Evolutionary conservation across 2,329 filamentous ascomycete species (phyloP).

Genomic region (Epichloe glyceriae): DNA sequence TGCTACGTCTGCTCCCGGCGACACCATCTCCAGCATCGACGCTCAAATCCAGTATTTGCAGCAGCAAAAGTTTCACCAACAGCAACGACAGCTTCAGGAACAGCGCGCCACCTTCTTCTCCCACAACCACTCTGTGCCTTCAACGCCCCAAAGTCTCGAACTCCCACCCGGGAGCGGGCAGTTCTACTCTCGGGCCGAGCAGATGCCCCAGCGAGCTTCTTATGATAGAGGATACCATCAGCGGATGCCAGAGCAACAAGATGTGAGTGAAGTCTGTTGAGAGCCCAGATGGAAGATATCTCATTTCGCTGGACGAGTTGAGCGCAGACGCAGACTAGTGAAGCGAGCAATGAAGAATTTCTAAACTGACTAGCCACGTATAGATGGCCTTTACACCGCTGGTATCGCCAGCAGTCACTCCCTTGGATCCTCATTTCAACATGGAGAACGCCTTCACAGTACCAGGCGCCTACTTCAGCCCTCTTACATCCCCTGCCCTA

Average conservation of each 20-base stretch:
- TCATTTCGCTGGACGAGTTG: too few species aligned
- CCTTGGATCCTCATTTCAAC: constrained; percentile 58
- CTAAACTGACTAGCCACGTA: background rate
- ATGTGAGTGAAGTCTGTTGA: constrained; percentile 29
- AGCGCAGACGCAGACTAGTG: too few species aligned
- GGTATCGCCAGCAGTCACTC: constrained; percentile 73
- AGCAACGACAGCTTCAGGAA: constrained; percentile 45
- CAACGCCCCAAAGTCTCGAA: constrained; percentile 70
- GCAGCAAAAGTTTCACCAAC: constrained; percentile 48
- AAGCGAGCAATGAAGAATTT: background rate
- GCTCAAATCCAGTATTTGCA: constrained; percentile 54
- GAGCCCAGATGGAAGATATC: background rate
- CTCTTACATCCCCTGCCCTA: constrained; percentile 67
- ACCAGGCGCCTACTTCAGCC: constrained; percentile 67
- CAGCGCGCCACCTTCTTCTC: constrained; percentile 42
- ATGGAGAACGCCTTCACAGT: constrained; percentile 46
- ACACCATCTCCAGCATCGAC: constrained; percentile 46
- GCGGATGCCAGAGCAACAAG: constrained; percentile 56
- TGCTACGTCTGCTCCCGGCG: constrained; percentile 26
- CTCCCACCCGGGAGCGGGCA: constrained; percentile 48
- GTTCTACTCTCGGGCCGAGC: constrained; percentile 46
- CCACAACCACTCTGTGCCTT: constrained; percentile 53
- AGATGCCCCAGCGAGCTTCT: constrained; percentile 41
- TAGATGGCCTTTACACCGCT: constrained; percentile 69
- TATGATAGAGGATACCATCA: constrained; percentile 53